phyloP scores from a whole-genome alignment of 2,329 filamentous ascomycete species.

The Talaromyces marneffei region DNA sequence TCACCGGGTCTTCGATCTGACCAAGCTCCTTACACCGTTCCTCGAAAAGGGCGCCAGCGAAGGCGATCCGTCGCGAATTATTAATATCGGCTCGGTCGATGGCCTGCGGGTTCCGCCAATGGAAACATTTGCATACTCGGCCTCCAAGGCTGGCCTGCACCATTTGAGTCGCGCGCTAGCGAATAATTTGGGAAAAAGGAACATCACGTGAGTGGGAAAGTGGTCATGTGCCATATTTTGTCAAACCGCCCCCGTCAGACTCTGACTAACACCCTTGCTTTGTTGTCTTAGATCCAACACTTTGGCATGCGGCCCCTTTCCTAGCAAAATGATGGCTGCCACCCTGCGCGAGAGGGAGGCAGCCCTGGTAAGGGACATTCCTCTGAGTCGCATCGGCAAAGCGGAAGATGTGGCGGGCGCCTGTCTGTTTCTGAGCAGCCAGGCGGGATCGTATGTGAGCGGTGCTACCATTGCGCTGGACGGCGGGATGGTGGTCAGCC shows the following conservation, averaged over 20 bases:
- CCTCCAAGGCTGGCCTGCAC: constrained; percentile 50
- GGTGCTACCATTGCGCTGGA: constrained; percentile 60
- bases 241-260: background rate
- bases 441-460: constrained; percentile 62
- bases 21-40: constrained; percentile 43
- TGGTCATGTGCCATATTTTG: constrained; percentile 24
- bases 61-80: constrained; percentile 43
- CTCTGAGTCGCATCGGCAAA: constrained; percentile 61
- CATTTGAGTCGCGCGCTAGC: constrained; percentile 49
- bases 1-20: constrained; percentile 48
- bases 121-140: constrained; percentile 50
- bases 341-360: constrained; percentile 48
- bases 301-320: constrained; percentile 63
- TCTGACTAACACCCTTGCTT: constrained; percentile 35
- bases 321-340: constrained; percentile 51
- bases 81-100: constrained; percentile 52
- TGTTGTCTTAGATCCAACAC: constrained; percentile 50
- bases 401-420: constrained; percentile 65
- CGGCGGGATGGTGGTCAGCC: constrained; percentile 45
- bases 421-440: constrained; percentile 63
- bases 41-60: constrained; percentile 43
- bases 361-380: constrained; percentile 51
- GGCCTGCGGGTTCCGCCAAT: constrained; percentile 49
- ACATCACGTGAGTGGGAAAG: constrained; percentile 42
- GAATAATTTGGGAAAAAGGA: constrained; percentile 46